Percentiles rank a stretch among this genome's conserved stretches.
Conservation (phyloP, 352 stramenopile genomes). For the Elongisporangium anandrum region DNA sequence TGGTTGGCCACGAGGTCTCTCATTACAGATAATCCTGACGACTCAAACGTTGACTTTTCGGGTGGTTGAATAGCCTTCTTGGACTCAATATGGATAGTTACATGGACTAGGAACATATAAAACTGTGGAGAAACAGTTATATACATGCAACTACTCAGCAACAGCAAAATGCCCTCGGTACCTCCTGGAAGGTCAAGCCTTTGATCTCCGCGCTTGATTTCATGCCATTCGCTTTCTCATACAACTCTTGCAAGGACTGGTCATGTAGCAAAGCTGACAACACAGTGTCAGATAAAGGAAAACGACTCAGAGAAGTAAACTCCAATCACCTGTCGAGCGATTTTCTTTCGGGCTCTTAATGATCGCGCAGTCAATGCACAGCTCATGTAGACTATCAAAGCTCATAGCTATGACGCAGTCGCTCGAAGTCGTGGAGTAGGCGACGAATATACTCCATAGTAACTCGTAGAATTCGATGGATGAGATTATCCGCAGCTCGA, state of each 20-base stretch:
- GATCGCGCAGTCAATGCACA: background rate
- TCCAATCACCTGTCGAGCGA: background rate
- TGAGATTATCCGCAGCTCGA: background rate
- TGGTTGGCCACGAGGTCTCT: slow-evolving; percentile 3
- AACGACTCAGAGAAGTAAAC: background rate
- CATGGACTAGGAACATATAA: background rate
- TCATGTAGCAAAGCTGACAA: background rate
- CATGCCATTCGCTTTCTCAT: background rate
- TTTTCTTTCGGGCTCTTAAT: background rate
- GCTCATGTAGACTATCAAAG: background rate
- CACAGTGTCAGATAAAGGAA: background rate
- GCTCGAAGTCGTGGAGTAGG: background rate
- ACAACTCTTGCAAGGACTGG: background rate
- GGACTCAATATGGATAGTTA: background rate
- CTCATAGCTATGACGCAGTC: background rate
- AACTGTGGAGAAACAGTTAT: background rate
- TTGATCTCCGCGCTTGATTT: background rate
- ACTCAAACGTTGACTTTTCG: background rate
- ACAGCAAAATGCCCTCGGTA: background rate
- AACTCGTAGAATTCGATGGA: background rate
- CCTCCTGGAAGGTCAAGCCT: background rate
- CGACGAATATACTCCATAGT: background rate
- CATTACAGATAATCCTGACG: background rate
- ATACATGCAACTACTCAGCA: background rate
- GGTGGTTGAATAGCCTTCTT: background rate